Base-by-base conservation (phyloP, 352 stramenopile species). In the Phytophthora agathidicida region DNA sequence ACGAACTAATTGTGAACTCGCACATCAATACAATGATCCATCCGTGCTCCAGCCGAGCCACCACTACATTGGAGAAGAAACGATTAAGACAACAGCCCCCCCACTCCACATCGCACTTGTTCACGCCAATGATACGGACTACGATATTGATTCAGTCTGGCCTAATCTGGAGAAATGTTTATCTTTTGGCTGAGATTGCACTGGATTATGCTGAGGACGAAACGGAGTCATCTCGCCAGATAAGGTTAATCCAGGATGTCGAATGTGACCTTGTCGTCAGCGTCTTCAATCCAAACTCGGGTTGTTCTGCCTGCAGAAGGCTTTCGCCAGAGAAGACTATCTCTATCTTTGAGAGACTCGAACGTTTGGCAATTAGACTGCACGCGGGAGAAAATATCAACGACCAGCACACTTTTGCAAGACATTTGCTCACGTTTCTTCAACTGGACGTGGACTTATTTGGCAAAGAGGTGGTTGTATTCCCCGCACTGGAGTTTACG, bases 381-480 rank as follows among this genome's bases (percentile, higher is more conserved):
- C 2, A 23, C 0, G 7, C 38, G 42, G 24, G 11, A 8, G 30
- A 38, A 37, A 27, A 9, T 44, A 38, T 66, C 24, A 27, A 13
- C 7, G 41, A 69, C 9, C 53, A 42, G 9, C 23, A 80, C 9
- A 39, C 30, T 26, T 88, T 88, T 32, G 44, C 64, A 16, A 73
- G 73, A 27, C 30, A 64, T 1, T 31, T 88, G 10, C 42, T 90
- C 20, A 11, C 52, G 7, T 61, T 65, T 2, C 49, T 90, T 39
- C 61, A 80, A 35, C 54, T 90, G 27, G 78, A 88, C n/a, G 67
- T 86, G 11, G 70, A 88, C 20, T 54, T 83, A 23, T 83, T 77
- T 57, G 76, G 70, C 0, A 57, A 77, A 16, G 77, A 90, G 31
- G 62, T 86, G 24, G 70, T 90, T 26, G 36, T 71, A 1, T 88